Conservation (phyloP, 306 rosid species). For the Castanea sativa region DNA sequence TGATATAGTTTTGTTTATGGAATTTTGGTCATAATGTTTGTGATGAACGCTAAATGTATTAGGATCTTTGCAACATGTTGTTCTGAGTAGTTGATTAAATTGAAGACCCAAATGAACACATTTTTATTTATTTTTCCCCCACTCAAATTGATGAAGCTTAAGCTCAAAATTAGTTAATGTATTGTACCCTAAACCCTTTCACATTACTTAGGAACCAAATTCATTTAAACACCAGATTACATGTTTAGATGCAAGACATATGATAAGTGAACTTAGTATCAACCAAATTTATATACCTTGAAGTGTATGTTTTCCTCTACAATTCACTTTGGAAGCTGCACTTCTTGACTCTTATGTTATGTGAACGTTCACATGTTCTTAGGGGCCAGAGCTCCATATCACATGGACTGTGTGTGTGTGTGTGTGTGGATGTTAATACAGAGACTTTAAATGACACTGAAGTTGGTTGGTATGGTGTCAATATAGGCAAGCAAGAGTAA, state of each 20-base stretch:
- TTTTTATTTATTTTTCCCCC: background rate
- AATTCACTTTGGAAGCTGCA: background rate
- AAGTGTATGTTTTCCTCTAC: background rate
- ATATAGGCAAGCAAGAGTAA: background rate
- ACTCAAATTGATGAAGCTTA: background rate
- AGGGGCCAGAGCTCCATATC: background rate
- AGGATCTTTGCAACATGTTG: background rate
- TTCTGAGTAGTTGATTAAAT: background rate
- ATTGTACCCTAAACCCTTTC: background rate
- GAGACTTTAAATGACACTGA: background rate
- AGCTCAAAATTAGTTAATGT: background rate
- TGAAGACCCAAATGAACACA: background rate
- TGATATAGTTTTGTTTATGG: no score
- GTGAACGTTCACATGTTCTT: constrained; percentile 2
- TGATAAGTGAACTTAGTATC: background rate
- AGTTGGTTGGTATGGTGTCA: background rate
- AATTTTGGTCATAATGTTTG: no score
- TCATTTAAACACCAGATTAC: background rate
- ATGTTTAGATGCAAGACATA: background rate
- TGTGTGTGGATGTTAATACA: background rate
- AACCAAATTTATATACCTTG: background rate
- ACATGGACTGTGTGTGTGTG: background rate
- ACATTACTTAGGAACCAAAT: background rate
- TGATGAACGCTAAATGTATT: background rate
- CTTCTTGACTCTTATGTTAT: background rate